phyloP scores from a whole-genome alignment of 139 green algal genomes.

The Chlorella vulgaris region DNA sequence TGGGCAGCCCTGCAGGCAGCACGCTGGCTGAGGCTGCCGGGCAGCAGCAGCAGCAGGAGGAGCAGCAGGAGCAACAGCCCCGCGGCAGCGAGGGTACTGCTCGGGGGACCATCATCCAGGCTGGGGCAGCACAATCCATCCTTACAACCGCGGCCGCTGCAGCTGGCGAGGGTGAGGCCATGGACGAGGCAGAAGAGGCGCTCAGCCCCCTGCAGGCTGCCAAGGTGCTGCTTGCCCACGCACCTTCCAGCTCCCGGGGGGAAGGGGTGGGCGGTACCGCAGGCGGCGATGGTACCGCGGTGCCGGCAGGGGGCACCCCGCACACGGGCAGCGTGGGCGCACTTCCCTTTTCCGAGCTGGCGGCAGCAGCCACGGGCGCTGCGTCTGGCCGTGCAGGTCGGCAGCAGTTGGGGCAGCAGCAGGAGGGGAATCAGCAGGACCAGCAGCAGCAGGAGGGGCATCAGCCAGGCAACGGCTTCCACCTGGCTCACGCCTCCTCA shows the following conservation, averaged over 20 bases:
- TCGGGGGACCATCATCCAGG: constrained; percentile 23
- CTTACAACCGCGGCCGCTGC: constrained; percentile 22
- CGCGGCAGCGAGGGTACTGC: constrained; percentile 29
- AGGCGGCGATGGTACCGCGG: neutral
- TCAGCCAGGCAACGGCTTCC: too few species aligned
- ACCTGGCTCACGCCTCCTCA: neutral
- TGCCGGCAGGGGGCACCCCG: neutral
- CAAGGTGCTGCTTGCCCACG: neutral
- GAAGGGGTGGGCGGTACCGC: neutral
- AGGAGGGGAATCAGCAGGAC: neutral
- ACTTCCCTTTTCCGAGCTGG: neutral
- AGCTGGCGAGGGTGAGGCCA: constrained; percentile 19
- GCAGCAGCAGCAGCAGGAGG: neutral
- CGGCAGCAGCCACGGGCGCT: neutral
- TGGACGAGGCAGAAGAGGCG: constrained; percentile 25
- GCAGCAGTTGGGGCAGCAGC: neutral
- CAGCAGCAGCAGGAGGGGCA: neutral
- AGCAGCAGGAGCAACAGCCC: neutral
- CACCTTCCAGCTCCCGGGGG: too few species aligned
- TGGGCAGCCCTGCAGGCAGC: constrained; percentile 21
- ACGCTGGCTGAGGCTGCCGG: neutral
- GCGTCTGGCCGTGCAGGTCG: neutral
- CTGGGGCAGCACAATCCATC: constrained; percentile 25
- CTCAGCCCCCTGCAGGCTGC: constrained; percentile 23
- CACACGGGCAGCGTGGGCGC: constrained; percentile 19